Base-by-base conservation (phyloP, 192 early-diverging fungal genomes). In the Linnemannia zychae region DNA sequence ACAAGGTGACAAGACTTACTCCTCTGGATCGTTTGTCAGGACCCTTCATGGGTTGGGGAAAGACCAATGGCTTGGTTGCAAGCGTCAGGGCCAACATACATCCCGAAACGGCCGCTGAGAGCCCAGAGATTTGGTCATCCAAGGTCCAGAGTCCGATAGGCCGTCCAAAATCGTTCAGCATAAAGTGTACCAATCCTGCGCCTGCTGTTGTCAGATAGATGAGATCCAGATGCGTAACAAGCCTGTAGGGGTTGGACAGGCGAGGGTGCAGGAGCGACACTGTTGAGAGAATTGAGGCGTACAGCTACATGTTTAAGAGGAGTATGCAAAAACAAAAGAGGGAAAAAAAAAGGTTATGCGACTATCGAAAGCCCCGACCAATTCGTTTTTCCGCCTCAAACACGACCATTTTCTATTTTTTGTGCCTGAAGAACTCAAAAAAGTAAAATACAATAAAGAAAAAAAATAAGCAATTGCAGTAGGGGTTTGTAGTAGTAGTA, bases 201-300 rank as follows among this genome's bases (percentile, higher is more conserved):
- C 53, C 67, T 67, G 72, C 78, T 16, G 83, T 85, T 5, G 83
- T 79, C 28, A 85, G 70, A 28, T 85, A 85, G 31, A 85, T 85
- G 70, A 85, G 71, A 65, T 85, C 83, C 57, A 85, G 69, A 76
- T 85, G 83, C 7, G 77, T 79, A 33, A 78, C 46, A 2, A 85
- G 65, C 53, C 63, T 75, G 72, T 85, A 85, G 0, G 83, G 83
- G 22, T 79, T 24, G 18, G 83, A 85, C 9, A 85, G 77, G 20
- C 83, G 77, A 73, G 83, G 83, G 46, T 85, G 83, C 34, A 85
- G 83, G 20, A 85, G 49, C 28, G 83, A 85, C 2, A 85, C 83
- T 37, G 79, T 60, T 0, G 83, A 85, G 13, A 85, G 83, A n/a
- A 85, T 85, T 5, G 74, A 57, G 7, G 83, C 70, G n/a, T 85